Conservation (phyloP, 192 early-diverging fungal genomes). For the Chytriomyces confervae region DNA sequence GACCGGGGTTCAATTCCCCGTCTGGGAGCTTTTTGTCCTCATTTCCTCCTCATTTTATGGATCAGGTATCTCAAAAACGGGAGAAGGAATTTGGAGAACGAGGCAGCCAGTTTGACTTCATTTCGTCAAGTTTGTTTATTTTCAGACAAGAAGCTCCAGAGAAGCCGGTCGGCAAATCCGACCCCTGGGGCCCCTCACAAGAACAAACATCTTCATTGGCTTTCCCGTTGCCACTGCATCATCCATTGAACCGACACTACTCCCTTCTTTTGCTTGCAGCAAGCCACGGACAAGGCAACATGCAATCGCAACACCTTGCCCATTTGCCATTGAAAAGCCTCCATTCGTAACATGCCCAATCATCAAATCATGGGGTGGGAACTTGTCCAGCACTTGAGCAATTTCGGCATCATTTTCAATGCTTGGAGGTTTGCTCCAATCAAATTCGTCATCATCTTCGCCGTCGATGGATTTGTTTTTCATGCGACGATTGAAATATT, state of each 20-base stretch:
- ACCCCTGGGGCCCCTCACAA: constrained; percentile 58
- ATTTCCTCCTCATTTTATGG: too few relatives aligned
- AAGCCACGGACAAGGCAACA: constrained; percentile 62
- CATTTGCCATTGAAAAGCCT: constrained; percentile 66
- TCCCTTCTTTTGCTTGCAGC: constrained; percentile 7
- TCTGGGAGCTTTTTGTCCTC: too few relatives aligned
- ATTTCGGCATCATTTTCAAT: neutral
- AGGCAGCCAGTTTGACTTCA: too few relatives aligned
- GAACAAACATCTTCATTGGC: constrained; percentile 50
- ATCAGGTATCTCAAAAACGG: too few relatives aligned
- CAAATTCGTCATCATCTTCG: constrained; percentile 43
- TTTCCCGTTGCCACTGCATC: neutral
- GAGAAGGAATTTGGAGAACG: too few relatives aligned
- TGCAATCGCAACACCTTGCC: constrained; percentile 68
- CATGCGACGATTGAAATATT: constrained; percentile 25
- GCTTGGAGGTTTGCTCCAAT: neutral
- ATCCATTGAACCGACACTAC: neutral
- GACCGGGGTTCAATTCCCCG: too few relatives aligned
- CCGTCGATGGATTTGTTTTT: constrained; percentile 40
- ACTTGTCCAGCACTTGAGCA: constrained; percentile 39
- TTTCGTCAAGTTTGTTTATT: too few relatives aligned
- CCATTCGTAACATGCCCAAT: constrained; percentile 79
- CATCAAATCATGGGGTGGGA: constrained; percentile 45
- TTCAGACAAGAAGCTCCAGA: too few relatives aligned
- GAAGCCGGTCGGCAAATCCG: constrained; percentile 54